Evolutionary conservation across 148 eudicot species (phyloP).

Genomic region (Spergularia marina): DNA sequence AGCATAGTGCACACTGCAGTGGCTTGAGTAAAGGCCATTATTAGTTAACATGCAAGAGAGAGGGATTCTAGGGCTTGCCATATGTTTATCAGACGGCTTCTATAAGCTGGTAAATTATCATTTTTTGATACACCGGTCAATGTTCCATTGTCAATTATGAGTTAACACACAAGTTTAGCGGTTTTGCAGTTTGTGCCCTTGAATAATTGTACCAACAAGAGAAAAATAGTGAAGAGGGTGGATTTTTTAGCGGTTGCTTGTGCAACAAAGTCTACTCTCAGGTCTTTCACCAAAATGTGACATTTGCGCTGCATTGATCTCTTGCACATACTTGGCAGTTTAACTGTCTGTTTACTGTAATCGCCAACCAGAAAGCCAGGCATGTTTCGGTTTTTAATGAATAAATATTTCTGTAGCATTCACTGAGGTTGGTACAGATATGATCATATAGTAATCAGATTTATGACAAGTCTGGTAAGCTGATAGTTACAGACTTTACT

Average conservation of each 20-base stretch:
- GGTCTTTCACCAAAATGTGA: background rate
- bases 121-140: constrained; percentile 14
- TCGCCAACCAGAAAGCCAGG: constrained; percentile 13
- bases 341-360: background rate
- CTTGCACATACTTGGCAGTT: background rate
- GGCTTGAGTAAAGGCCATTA: background rate
- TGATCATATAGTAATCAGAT: background rate
- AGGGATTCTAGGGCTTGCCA: constrained; percentile 6
- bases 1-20: constrained; percentile 6
- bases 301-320: constrained; percentile 10
- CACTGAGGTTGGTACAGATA: too few relatives aligned
- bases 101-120: constrained; percentile 8
- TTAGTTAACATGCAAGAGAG: constrained; percentile 11
- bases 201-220: constrained; percentile 1
- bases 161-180: constrained; percentile 15
- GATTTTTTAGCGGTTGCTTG: background rate
- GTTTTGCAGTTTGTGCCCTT: background rate
- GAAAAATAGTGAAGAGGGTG: background rate
- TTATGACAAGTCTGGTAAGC: constrained; percentile 17
- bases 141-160: background rate
- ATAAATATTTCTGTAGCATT: too few relatives aligned
- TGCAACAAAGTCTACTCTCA: background rate
- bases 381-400: background rate
- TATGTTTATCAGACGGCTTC: background rate
- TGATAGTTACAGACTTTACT: constrained; percentile 8